phyloP scores from a whole-genome alignment of 2,329 filamentous ascomycete genomes.

The Cladosporium austrohemisphaericum region DNA sequence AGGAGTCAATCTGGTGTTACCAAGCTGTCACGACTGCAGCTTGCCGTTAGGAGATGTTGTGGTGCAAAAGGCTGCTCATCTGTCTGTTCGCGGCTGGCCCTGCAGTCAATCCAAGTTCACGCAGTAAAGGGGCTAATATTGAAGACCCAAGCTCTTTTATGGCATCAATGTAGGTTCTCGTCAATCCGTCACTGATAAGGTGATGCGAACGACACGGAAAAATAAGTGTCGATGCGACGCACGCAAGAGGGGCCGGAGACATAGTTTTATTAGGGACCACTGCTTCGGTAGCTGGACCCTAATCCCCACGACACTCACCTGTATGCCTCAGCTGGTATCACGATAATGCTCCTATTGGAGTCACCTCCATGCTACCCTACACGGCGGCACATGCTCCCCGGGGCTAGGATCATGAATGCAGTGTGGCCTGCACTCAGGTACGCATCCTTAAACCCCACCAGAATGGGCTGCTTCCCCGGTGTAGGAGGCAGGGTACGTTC shows the following conservation, averaged over 20 bases:
- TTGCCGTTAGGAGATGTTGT: not conserved
- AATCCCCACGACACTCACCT: too few relatives aligned
- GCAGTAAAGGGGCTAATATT: too few relatives aligned
- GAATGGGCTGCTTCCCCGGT: slow-evolving; percentile 5
- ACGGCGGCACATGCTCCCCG: not conserved
- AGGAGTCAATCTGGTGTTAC: not conserved
- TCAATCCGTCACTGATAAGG: slow-evolving; percentile 2
- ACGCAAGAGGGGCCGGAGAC: slow-evolving; percentile 1
- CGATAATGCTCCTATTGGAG: not conserved
- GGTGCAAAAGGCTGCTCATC: not conserved
- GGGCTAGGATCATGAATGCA: not conserved
- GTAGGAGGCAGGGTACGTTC: not conserved
- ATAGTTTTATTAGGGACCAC: not conserved
- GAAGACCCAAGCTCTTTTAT: too few relatives aligned
- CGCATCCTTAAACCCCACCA: not conserved
- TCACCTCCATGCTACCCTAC: not conserved
- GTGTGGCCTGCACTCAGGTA: slow-evolving; percentile 1
- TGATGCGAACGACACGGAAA: not conserved
- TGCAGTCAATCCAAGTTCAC: not conserved
- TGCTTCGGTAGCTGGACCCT: not conserved
- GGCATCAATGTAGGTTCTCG: too few relatives aligned
- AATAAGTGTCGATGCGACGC: not conserved
- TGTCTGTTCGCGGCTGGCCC: not conserved
- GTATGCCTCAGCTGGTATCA: too few relatives aligned
- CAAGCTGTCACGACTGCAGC: slow-evolving; percentile 1